Percentiles rank a stretch among this genome's conserved stretches.
phyloP scores from a whole-genome alignment of 2,329 filamentous ascomycete genomes.

The Trichoderma harzianum region DNA sequence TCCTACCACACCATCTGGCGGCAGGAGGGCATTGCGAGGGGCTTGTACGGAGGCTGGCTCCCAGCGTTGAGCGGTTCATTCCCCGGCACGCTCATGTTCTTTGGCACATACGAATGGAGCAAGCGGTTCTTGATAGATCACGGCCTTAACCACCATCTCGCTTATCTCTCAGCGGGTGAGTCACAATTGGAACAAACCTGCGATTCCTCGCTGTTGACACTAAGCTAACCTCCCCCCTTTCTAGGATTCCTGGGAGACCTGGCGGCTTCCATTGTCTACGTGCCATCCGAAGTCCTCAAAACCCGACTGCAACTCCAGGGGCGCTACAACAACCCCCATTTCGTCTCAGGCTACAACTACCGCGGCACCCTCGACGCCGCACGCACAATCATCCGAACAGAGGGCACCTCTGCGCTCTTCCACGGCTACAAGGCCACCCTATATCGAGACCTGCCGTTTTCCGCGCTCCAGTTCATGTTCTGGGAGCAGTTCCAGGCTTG shows the following conservation, averaged over 20 bases:
- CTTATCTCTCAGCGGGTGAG: slow-evolving; percentile 80
- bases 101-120: slow-evolving; percentile 93
- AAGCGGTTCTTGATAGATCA: slow-evolving; percentile 84
- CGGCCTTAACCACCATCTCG: slow-evolving; percentile 75
- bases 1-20: slow-evolving; percentile 91
- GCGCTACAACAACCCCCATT: slow-evolving; percentile 90
- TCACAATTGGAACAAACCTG: neutral
- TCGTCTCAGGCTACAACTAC: slow-evolving; percentile 95
- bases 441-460: slow-evolving; percentile 91
- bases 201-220: slow-evolving; percentile 13
- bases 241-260: slow-evolving; percentile 88
- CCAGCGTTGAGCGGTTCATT: slow-evolving; percentile 91
- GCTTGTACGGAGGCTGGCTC: slow-evolving; percentile 89
- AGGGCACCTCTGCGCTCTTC: slow-evolving; percentile 84
- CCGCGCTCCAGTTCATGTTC: slow-evolving; percentile 94
- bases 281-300: slow-evolving; percentile 95
- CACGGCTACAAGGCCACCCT: slow-evolving; percentile 97
- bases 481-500: slow-evolving; percentile 89
- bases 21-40: slow-evolving; percentile 82
- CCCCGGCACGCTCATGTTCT: slow-evolving; percentile 90
- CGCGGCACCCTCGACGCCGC: slow-evolving; percentile 78
- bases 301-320: slow-evolving; percentile 95
- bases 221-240: neutral
- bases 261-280: slow-evolving; percentile 88
- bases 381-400: slow-evolving; percentile 75